These are phyloP conservation scores for Cocos nucifera DNA, from an alignment of 176 grass and related monocot species.

Conservation along the genomic window DNA sequence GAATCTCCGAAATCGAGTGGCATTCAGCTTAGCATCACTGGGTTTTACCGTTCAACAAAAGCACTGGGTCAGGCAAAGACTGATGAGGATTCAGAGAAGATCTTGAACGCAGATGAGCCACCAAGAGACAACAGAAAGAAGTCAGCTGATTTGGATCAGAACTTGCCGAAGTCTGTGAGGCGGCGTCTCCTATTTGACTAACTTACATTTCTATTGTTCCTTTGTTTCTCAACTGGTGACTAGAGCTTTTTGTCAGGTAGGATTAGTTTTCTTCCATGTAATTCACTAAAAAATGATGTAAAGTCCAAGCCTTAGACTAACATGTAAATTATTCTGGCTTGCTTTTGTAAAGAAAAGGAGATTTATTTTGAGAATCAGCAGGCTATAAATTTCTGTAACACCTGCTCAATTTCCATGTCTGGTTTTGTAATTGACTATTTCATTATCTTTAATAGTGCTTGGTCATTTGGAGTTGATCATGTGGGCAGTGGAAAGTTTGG, in stretches of 20 bases:
- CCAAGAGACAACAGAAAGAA: constrained; percentile 27
- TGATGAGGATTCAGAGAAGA: constrained; percentile 23
- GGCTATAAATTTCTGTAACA: no score
- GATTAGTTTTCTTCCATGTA: constrained; percentile 9
- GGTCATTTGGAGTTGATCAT: no score
- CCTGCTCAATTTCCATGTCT: no score
- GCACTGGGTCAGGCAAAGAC: constrained; percentile 11
- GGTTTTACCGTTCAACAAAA: constrained; percentile 67
- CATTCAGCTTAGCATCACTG: constrained; percentile 65
- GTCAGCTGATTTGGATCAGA: constrained; percentile 33
- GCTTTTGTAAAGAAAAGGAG: no score
- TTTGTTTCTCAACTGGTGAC: not conserved
- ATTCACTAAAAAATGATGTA: not conserved
- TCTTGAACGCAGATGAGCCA: constrained; percentile 8
- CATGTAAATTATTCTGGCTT: no score
- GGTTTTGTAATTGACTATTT: no score
- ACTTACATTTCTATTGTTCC: not conserved
- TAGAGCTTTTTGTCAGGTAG: not conserved
- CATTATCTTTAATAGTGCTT: no score
- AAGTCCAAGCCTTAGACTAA: no score
- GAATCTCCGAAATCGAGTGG: constrained; percentile 32
- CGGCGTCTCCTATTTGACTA: constrained; percentile 58
- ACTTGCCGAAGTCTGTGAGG: constrained; percentile 41
- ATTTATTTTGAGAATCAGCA: no score
- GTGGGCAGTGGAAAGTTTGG: no score